phyloP scores from a whole-genome alignment of 345 rosid genomes.

The Eucalyptus cloeziana region DNA sequence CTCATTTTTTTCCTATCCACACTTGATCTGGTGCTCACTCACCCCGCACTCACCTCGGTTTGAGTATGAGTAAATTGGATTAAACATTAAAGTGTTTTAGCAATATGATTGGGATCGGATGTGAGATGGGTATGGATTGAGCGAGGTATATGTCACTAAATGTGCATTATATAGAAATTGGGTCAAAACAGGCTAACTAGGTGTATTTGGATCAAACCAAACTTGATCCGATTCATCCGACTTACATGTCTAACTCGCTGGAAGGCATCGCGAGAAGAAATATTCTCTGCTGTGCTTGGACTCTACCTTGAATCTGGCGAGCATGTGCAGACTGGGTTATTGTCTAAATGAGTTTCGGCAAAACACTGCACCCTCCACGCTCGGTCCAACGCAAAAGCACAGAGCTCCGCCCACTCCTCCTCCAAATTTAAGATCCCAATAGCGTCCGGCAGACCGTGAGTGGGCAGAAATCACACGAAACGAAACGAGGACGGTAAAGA shows the following conservation, averaged over 20 bases:
- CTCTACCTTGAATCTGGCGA: too few species aligned
- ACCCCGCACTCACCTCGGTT: too few species aligned
- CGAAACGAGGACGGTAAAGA: neutral
- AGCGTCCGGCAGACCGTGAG: neutral
- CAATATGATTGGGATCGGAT: fast-evolving
- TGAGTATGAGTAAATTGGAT: too few species aligned
- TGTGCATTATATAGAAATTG: too few species aligned
- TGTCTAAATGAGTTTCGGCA: neutral
- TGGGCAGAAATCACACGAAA: neutral
- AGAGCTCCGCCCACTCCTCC: neutral
- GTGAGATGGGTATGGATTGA: too few species aligned
- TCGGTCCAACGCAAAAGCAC: neutral
- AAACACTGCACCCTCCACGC: neutral
- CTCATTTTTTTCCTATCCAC: fast-evolving
- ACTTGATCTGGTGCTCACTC: fast-evolving
- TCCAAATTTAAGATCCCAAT: neutral
- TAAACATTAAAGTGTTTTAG: too few species aligned
- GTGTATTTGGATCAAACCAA: neutral
- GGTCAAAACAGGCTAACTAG: too few species aligned
- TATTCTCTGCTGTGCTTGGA: neutral
- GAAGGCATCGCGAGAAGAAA: neutral
- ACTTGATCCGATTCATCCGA: neutral
- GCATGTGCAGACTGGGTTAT: too few species aligned
- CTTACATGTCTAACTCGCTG: neutral
- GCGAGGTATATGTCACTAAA: too few species aligned